phyloP scores from a whole-genome alignment of 169 alveolate species.

The Theileria sp. region DNA sequence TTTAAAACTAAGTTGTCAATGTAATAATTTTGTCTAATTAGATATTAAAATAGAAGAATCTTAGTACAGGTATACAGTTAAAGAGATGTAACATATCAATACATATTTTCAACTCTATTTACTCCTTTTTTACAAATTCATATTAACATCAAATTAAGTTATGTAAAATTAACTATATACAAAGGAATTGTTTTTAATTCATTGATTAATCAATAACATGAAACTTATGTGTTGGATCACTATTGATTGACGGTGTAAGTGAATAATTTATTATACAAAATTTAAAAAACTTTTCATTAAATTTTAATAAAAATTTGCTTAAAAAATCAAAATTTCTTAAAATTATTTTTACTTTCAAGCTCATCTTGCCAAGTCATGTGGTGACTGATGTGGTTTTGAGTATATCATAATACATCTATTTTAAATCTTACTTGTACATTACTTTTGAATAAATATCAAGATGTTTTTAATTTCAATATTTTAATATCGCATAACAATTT shows the following conservation, averaged over 20 bases:
- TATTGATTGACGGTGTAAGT: neutral
- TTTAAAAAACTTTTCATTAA: neutral
- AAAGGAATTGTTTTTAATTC: too few relatives aligned
- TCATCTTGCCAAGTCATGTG: neutral
- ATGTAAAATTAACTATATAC: too few relatives aligned
- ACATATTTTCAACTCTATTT: neutral
- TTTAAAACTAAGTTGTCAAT: neutral
- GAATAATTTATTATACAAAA: too few relatives aligned
- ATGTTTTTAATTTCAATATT: neutral
- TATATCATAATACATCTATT: neutral
- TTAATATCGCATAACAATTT: neutral
- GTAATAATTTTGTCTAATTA: neutral
- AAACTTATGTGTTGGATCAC: neutral
- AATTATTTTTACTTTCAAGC: neutral
- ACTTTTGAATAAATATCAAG: neutral
- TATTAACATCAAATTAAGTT: too few relatives aligned
- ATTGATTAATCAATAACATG: neutral
- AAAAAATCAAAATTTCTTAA: neutral
- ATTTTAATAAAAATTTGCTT: too few relatives aligned
- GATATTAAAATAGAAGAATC: neutral
- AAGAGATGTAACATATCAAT: neutral
- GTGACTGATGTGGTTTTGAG: conserved; percentile 10
- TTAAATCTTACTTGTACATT: neutral
- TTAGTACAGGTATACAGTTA: neutral
- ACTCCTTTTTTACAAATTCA: neutral